These are phyloP conservation scores for Beauveria australis DNA, from an alignment of 2,329 filamentous ascomycete genomes.

Conservation along the genomic window DNA sequence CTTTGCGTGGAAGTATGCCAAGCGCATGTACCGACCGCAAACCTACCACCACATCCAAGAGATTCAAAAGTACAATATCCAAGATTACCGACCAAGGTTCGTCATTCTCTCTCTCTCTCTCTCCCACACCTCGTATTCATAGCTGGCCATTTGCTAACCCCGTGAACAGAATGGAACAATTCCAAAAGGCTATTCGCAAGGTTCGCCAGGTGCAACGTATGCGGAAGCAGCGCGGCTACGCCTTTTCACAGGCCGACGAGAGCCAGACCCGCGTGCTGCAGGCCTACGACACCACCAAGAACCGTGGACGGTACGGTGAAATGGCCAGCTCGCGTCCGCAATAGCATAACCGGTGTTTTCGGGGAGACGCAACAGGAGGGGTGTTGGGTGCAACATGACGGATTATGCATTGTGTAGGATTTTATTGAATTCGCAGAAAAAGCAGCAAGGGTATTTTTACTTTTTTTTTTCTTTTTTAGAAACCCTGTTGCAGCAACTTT, in stretches of 20 bases:
- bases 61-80: constrained; percentile 99
- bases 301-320: constrained; percentile 88
- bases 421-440: background rate
- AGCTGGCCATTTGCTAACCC: background rate
- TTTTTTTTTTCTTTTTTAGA: background rate
- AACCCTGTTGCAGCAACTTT: no score
- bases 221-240: constrained; percentile 98
- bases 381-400: background rate
- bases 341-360: background rate
- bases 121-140: no score
- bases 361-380: background rate
- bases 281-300: constrained; percentile 93
- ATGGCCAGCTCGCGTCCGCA: constrained; percentile 55
- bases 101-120: constrained; percentile 20
- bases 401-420: constrained; percentile 3
- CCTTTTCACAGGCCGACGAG: constrained; percentile 96
- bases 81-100: constrained; percentile 92
- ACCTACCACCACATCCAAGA: constrained; percentile 98
- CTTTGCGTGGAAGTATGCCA: constrained; percentile 93
- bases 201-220: constrained; percentile 97
- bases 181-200: constrained; percentile 98
- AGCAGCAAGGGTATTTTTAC: background rate
- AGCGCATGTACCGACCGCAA: constrained; percentile 94
- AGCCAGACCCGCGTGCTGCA: constrained; percentile 90
- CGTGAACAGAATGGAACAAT: constrained; percentile 84